These are phyloP conservation scores for Pichia sp. DNA, from an alignment of 1,139 yeast genomes.

Conservation along the genomic window DNA sequence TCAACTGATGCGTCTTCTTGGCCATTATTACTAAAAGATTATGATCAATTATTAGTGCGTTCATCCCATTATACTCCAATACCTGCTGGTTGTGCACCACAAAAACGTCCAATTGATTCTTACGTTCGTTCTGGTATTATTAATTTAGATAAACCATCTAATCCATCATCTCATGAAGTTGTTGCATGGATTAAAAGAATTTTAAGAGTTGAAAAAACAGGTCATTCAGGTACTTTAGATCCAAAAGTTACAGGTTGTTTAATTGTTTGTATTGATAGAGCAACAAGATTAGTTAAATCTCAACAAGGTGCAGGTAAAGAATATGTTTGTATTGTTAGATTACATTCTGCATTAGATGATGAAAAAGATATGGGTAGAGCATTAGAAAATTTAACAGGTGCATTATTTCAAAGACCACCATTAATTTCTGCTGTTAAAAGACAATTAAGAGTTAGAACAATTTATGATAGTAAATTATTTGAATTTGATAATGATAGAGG, in stretches of 20 bases:
- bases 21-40: slow-evolving; percentile 92
- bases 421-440: slow-evolving; percentile 98
- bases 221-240: slow-evolving; percentile 98
- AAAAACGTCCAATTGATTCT: slow-evolving; percentile 85
- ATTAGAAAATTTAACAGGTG: slow-evolving; percentile 94
- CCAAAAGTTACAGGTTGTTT: slow-evolving; percentile 98
- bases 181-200: slow-evolving; percentile 99
- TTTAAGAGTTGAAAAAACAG: slow-evolving; percentile 91
- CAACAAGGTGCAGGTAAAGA: slow-evolving; percentile 99
- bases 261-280: slow-evolving; percentile 96
- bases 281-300: slow-evolving; percentile 94
- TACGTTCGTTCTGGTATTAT: slow-evolving; percentile 93
- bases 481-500: slow-evolving; percentile 97
- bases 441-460: slow-evolving; percentile 96
- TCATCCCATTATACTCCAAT: slow-evolving; percentile 96
- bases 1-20: slow-evolving; percentile 85
- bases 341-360: slow-evolving; percentile 88
- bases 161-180: slow-evolving; percentile 97
- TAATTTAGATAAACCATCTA: slow-evolving; percentile 94
- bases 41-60: slow-evolving; percentile 88
- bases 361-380: slow-evolving; percentile 85
- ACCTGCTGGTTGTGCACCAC: slow-evolving; percentile 91
- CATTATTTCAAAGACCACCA: slow-evolving; percentile 98
- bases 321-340: slow-evolving; percentile 94
- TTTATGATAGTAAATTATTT: slow-evolving; percentile 89